A percentile compares a stretch with the other conserved stretches of the same genome.
phyloP scores from a whole-genome alignment of 306 rosid genomes.

The Cicer pinnatifidum region DNA sequence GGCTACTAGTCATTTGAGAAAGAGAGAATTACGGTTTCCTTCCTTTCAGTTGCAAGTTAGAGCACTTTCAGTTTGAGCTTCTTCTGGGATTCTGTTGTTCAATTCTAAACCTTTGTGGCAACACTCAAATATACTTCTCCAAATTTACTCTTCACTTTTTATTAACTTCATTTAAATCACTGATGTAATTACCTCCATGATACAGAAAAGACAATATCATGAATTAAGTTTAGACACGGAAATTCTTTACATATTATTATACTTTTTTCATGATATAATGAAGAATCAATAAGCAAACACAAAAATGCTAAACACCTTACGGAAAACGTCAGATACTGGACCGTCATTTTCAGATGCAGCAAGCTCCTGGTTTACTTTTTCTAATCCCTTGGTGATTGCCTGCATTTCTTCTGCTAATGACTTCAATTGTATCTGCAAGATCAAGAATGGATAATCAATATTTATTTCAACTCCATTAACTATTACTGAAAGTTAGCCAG shows the following conservation, averaged over 20 bases:
- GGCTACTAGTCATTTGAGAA: constrained; percentile 4
- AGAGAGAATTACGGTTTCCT: constrained; percentile 7
- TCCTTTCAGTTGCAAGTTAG: constrained; percentile 16
- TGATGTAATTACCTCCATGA: neutral
- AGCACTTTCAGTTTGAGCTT: constrained; percentile 30
- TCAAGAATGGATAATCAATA: constrained; percentile 34
- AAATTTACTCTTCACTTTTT: neutral
- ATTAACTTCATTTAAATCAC: constrained; percentile 1
- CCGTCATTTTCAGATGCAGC: constrained; percentile 84
- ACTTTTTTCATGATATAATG: constrained; percentile 16
- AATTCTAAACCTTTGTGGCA: constrained; percentile 6
- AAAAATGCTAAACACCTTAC: constrained; percentile 59
- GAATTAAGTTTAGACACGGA: constrained; percentile 22
- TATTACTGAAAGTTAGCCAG: constrained; percentile 15
- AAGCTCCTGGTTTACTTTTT: constrained; percentile 82
- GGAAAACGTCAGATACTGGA: constrained; percentile 78
- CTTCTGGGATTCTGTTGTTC: neutral
- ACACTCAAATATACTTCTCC: constrained; percentile 5
- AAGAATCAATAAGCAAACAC: constrained; percentile 16
- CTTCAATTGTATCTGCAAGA: constrained; percentile 85
- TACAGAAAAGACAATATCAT: constrained; percentile 22
- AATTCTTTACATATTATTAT: constrained; percentile 21
- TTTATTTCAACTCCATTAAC: constrained; percentile 26
- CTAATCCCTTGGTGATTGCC: constrained; percentile 88
- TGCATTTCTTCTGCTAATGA: constrained; percentile 98